Evolutionary conservation across 352 stramenopile species (phyloP).

Genomic region (Globisporangium cederbergense): DNA sequence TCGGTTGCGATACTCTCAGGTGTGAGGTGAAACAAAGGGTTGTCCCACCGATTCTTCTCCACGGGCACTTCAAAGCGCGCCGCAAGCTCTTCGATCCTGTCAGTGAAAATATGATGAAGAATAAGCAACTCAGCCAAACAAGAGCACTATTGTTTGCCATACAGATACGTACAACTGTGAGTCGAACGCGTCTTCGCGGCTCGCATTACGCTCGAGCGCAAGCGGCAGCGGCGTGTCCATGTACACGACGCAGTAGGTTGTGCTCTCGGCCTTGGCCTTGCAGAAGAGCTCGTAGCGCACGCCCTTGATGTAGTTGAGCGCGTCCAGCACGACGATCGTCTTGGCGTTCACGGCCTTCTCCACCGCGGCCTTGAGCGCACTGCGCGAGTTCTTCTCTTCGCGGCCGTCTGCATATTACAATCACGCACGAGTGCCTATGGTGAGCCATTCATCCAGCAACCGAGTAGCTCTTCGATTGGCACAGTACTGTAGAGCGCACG

Average conservation of each 20-base stretch:
- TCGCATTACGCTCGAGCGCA: conserved; percentile 54
- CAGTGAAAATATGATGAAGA: background rate
- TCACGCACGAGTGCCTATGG: background rate
- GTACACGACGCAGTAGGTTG: conserved; percentile 89
- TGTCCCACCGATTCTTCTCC: conserved; percentile 93
- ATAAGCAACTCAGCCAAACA: background rate
- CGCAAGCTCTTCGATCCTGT: conserved; percentile 82
- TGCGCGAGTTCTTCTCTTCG: conserved; percentile 67
- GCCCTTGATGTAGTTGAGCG: conserved; percentile 95
- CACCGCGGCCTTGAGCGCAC: conserved; percentile 56
- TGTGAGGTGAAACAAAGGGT: conserved; percentile 76
- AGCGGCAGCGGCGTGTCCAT: conserved; percentile 65
- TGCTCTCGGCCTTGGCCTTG: conserved; percentile 88
- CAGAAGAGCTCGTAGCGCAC: conserved; percentile 95
- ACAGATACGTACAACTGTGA: conserved; percentile 38
- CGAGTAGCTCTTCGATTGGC: background rate
- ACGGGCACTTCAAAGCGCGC: conserved; percentile 88
- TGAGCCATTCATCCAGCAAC: background rate
- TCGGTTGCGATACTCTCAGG: conserved; percentile 36
- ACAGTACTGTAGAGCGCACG: background rate
- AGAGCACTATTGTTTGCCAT: background rate
- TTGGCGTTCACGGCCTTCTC: conserved; percentile 57
- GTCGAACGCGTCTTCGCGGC: conserved; percentile 34
- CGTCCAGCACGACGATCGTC: conserved; percentile 90
- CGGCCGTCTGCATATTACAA: conserved; percentile 35